Evolutionary conservation across 2,329 filamentous ascomycete genomes (phyloP).

Genomic region (Talaromyces sp.): DNA sequence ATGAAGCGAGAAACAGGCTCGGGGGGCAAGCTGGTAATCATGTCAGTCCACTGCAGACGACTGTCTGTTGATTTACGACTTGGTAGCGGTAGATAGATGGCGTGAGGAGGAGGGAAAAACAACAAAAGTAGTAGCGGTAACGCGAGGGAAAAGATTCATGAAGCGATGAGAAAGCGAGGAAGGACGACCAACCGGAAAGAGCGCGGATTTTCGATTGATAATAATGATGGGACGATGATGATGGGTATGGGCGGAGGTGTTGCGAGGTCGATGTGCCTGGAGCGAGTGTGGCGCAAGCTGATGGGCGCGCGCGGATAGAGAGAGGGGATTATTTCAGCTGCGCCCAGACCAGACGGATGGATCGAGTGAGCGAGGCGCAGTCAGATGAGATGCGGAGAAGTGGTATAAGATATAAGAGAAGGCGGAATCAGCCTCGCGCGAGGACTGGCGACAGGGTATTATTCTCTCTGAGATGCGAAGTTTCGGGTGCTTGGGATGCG

Average conservation of each 20-base stretch:
- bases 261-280: slow-evolving; percentile 29
- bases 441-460: background rate
- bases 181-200: background rate
- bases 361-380: slow-evolving; percentile 2
- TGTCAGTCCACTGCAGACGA: slow-evolving; percentile 23
- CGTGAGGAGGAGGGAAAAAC: background rate
- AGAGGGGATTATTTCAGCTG: slow-evolving; percentile 28
- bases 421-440: slow-evolving; percentile 8
- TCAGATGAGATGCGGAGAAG: background rate
- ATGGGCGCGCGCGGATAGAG: slow-evolving; percentile 18
- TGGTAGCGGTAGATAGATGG: background rate
- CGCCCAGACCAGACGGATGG: slow-evolving; percentile 13
- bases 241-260: slow-evolving; percentile 10
- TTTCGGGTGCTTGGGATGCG: background rate
- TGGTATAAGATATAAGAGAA: slow-evolving; percentile 3
- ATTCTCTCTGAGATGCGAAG: background rate
- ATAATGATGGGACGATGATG: background rate
- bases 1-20: slow-evolving; percentile 16
- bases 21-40: slow-evolving; percentile 27
- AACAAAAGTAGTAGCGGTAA: background rate
- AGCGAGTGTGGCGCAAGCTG: slow-evolving; percentile 43
- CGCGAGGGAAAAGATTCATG: background rate
- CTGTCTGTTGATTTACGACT: background rate
- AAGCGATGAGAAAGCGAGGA: background rate
- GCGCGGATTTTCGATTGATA: background rate